Evolutionary conservation across 768 basidiomycete genomes (phyloP).

Genomic region (Phylloporus sp.): DNA sequence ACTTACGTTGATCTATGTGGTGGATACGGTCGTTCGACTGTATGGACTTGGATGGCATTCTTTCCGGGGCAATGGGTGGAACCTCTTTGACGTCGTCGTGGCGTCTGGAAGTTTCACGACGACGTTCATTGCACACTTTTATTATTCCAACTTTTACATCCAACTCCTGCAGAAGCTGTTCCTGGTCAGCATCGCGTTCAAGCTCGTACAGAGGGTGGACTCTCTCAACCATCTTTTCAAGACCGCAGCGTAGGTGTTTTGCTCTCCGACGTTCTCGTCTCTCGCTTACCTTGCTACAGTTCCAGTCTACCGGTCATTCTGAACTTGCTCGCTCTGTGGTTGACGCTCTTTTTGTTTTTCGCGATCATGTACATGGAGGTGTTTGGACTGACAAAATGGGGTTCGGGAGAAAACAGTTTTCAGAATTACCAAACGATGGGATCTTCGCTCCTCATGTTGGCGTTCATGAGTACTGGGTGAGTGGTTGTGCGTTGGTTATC

Average conservation of each 20-base stretch:
- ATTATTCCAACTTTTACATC: conserved; percentile 42
- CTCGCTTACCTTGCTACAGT: conserved; percentile 34
- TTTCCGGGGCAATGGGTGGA: conserved; percentile 92
- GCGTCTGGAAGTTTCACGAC: conserved; percentile 80
- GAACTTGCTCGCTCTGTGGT: conserved; percentile 82
- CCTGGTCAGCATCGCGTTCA: conserved; percentile 89
- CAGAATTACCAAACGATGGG: conserved; percentile 79
- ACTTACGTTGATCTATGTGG: conserved; percentile 63
- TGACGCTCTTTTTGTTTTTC: conserved; percentile 87
- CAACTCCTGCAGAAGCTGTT: conserved; percentile 85
- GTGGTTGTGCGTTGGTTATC: conserved; percentile 22
- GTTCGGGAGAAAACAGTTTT: conserved; percentile 57
- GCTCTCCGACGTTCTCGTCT: neutral
- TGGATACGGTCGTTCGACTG: conserved; percentile 75
- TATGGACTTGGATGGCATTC: conserved; percentile 80
- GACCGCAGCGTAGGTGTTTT: conserved; percentile 75
- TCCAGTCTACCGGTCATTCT: conserved; percentile 83
- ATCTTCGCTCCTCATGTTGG: conserved; percentile 79
- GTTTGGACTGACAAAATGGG: conserved; percentile 88
- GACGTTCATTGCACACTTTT: conserved; percentile 65
- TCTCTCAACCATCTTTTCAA: conserved; percentile 94
- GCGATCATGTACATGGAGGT: conserved; percentile 85
- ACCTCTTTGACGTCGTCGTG: conserved; percentile 80
- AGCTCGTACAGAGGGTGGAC: conserved; percentile 84
- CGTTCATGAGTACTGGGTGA: conserved; percentile 91